These are phyloP conservation scores for Penicillium freii DNA, from an alignment of 2,329 filamentous ascomycete species.

Conservation along the genomic window DNA sequence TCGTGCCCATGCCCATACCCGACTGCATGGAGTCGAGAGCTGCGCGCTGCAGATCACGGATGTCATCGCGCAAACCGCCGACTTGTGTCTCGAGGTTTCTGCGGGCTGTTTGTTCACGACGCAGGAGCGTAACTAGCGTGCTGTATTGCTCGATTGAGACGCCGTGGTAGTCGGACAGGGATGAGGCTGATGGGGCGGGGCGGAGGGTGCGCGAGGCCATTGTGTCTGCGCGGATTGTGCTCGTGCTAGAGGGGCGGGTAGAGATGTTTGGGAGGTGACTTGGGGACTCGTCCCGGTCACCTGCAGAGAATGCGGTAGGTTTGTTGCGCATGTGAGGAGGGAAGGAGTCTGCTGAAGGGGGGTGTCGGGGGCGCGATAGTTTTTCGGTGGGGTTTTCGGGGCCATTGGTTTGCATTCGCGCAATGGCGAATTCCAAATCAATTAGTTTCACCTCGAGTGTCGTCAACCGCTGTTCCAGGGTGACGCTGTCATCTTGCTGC, in stretches of 20 bases:
- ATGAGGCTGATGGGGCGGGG: constrained; percentile 32
- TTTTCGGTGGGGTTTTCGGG: constrained; percentile 20
- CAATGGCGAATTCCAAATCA: constrained; percentile 51
- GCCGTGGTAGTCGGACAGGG: constrained; percentile 32
- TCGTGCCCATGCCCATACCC: constrained; percentile 18
- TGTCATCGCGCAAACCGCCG: constrained; percentile 41
- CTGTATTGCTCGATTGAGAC: constrained; percentile 50
- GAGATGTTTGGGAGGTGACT: constrained; percentile 18
- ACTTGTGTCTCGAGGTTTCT: constrained; percentile 47
- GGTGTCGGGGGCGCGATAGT: constrained; percentile 15
- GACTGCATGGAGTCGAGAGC: constrained; percentile 33
- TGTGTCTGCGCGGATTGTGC: constrained; percentile 36
- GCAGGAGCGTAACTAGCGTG: constrained; percentile 46
- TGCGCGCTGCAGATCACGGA: constrained; percentile 36
- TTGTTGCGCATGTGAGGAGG: constrained; percentile 18
- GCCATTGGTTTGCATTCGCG: constrained; percentile 44
- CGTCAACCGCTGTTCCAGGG: constrained; percentile 48
- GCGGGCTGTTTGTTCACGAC: constrained; percentile 48
- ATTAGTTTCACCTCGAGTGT: constrained; percentile 52
- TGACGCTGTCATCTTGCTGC: constrained; percentile 41
- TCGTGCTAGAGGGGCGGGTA: constrained; percentile 30
- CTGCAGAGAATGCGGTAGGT: constrained; percentile 13
- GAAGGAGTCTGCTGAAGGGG: constrained; percentile 14
- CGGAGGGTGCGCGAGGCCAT: constrained; percentile 27
- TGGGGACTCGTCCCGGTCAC: constrained; percentile 18